Base-by-base conservation (phyloP, 2,329 filamentous ascomycete genomes). In the Emergomyces africanus region DNA sequence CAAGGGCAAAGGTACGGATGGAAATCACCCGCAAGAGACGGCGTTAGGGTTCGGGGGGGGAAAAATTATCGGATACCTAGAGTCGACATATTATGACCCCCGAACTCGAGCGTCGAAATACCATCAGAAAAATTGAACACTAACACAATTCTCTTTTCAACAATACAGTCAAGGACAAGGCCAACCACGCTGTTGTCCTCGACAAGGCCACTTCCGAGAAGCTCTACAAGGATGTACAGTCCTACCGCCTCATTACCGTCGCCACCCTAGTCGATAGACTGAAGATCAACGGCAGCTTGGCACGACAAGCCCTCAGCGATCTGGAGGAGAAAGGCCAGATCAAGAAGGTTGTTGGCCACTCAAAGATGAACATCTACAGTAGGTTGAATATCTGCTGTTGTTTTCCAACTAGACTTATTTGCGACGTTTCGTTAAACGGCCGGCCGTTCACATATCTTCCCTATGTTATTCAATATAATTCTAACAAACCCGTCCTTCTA, bases 181-280 rank as follows among this genome's bases (percentile, higher is more conserved):
- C 94, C 81, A 88, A 97, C 79, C 94, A 99, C 86, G 89, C 75
- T 79, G 94, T 99, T 80, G 84, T 97, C 76, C 90, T 99, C 81
- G 94, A 99, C 84, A 99, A 99, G 87, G 76, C 83, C 80, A 96
- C 88, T 75, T 88, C 88, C 70, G 94, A 99, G 81, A 96, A 95
- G 84, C 90, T 99, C 79, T 88, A 96, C 85, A 99, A 99, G 85
- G 94, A 99, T 85, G 95, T 99, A 73, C 94, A 97, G 81, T 96
- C 94, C 67, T 99, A 97, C 88, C 90, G 94, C 76, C 90, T 99
- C 78, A 90, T 99, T 81, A 97, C 94, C 76, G 88, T 97, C 74
- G 91, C 94, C 74, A 92, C 90, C 72, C 90, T 99, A 74, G 94
- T 99, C 85, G 94, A 99, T 81, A 87, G 94, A 80, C 86, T 99